Conservation (phyloP, 768 basidiomycete genomes). For the Floccularia luteovirens region DNA sequence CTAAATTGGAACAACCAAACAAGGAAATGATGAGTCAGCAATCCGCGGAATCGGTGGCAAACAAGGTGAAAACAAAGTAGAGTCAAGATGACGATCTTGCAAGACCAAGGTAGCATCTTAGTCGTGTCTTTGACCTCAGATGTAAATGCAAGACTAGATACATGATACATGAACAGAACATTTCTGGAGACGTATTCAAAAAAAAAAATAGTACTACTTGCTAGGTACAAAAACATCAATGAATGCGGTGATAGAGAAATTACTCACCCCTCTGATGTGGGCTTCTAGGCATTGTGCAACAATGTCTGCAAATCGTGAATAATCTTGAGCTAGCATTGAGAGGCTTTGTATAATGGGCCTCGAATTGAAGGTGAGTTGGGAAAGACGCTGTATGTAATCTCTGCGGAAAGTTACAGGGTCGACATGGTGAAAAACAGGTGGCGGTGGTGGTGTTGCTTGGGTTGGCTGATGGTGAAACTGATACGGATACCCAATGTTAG, state of each 20-base stretch:
- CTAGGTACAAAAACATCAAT: neutral
- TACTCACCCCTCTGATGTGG: constrained; percentile 88
- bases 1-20: constrained; percentile 40
- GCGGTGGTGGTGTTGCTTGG: constrained; percentile 30
- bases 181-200: constrained; percentile 8
- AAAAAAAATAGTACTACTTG: constrained; percentile 7
- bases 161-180: constrained; percentile 24
- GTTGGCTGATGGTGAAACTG: constrained; percentile 33
- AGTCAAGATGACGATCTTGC: constrained; percentile 11
- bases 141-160: constrained; percentile 13
- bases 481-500: constrained; percentile 29
- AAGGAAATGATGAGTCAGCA: constrained; percentile 64
- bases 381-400: constrained; percentile 68
- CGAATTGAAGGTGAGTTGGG: constrained; percentile 88
- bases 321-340: constrained; percentile 89
- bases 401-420: constrained; percentile 72
- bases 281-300: constrained; percentile 76
- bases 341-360: constrained; percentile 89
- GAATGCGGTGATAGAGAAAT: constrained; percentile 8
- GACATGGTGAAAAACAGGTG: constrained; percentile 32
- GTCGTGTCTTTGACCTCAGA: constrained; percentile 28
- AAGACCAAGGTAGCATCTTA: constrained; percentile 18
- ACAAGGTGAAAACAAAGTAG: constrained; percentile 13
- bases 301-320: constrained; percentile 67
- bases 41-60: constrained; percentile 32